Conservation (phyloP, 2,329 filamentous ascomycete genomes). For the Scolecobasidium constrictum region DNA sequence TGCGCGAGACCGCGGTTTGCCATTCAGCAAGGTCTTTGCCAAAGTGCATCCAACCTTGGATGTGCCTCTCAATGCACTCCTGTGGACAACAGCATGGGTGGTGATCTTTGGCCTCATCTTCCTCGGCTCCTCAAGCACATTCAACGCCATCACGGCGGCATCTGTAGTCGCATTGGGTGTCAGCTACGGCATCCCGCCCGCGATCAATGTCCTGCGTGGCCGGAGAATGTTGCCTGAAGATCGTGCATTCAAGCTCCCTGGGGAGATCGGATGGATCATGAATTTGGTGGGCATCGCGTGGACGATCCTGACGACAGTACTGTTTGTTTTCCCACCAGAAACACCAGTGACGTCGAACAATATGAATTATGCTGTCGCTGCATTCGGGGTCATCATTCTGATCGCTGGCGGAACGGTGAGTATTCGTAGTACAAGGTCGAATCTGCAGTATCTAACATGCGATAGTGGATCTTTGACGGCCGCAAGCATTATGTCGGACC, state of each 20-base stretch:
- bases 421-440: neutral
- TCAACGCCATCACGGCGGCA: constrained; percentile 28
- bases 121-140: constrained; percentile 26
- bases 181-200: constrained; percentile 20
- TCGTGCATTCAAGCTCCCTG: constrained; percentile 47
- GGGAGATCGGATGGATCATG: constrained; percentile 45
- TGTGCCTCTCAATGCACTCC: constrained; percentile 32
- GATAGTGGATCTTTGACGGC: constrained; percentile 51
- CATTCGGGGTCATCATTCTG: constrained; percentile 14
- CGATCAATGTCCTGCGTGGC: constrained; percentile 27
- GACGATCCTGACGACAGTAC: constrained; percentile 58
- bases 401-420: neutral
- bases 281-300: constrained; percentile 52
- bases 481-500: constrained; percentile 50
- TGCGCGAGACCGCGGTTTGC: constrained; percentile 16
- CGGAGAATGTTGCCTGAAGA: constrained; percentile 49
- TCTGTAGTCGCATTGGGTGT: constrained; percentile 18
- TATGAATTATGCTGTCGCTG: constrained; percentile 47
- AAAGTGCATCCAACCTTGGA: constrained; percentile 10
- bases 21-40: constrained; percentile 17
- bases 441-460: constrained; percentile 27
- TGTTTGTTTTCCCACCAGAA: constrained; percentile 48
- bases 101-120: constrained; percentile 28
- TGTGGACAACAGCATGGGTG: constrained; percentile 14
- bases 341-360: constrained; percentile 52